phyloP scores from a whole-genome alignment of 1,284 basidiomycete species.

The Inonotus obliquus region DNA sequence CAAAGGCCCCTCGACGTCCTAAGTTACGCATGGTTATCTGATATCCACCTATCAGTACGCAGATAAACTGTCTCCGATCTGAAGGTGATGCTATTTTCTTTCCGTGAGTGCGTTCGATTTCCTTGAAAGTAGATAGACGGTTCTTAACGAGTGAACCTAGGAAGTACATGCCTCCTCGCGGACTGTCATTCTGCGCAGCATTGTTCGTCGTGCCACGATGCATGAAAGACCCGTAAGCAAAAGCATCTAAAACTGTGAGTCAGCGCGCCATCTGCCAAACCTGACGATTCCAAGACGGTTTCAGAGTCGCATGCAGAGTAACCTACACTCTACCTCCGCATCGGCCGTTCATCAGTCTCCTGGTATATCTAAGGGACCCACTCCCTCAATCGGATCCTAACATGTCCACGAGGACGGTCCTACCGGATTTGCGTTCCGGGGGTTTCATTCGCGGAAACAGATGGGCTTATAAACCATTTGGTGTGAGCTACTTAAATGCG shows the following conservation, averaged over 20 bases:
- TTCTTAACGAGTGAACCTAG: neutral
- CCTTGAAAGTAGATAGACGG: neutral
- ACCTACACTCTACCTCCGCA: neutral
- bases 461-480: no score
- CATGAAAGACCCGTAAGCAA: neutral
- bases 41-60: neutral
- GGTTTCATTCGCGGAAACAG: no score
- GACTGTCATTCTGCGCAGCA: neutral
- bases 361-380: neutral
- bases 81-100: neutral
- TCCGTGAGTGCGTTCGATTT: no score
- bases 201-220: neutral
- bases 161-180: neutral
- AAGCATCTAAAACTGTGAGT: neutral
- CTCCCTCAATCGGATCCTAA: no score
- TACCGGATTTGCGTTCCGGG: no score
- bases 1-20: neutral
- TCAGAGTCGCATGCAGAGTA: neutral
- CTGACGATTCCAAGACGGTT: neutral
- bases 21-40: neutral
- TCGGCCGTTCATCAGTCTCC: neutral
- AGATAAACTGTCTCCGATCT: neutral
- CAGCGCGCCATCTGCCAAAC: neutral
- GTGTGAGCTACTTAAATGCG: no score
- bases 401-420: no score